A percentile compares a stretch with the other conserved stretches of the same genome.
These are phyloP conservation scores for Excoecaria cochinchinensis DNA, from an alignment of 345 rosid genomes.

Conservation along the genomic window DNA sequence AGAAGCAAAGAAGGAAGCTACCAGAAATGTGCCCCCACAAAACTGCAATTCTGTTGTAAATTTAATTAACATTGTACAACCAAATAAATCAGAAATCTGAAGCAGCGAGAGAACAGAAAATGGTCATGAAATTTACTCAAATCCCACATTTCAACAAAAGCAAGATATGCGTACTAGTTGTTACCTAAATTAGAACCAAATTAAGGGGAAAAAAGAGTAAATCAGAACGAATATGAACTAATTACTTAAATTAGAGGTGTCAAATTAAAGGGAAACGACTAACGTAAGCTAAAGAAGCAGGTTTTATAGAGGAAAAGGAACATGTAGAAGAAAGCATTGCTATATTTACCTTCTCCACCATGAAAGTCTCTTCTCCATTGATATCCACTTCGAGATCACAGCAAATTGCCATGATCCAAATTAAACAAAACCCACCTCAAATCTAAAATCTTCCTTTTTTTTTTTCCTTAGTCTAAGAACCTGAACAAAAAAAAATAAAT, in stretches of 20 bases:
- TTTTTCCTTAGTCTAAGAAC: not conserved
- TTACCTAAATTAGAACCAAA: conserved; percentile 6
- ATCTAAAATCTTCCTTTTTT: conserved; percentile 24
- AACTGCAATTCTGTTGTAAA: conserved; percentile 31
- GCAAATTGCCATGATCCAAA: conserved; percentile 56
- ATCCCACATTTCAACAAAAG: conserved; percentile 6
- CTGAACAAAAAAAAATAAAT: not conserved
- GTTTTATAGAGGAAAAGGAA: not conserved
- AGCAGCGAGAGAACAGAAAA: not conserved
- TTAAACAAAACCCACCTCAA: conserved; percentile 15
- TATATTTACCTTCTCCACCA: conserved; percentile 70
- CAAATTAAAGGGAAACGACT: not conserved
- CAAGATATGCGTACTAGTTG: not conserved
- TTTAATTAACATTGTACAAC: conserved; percentile 28
- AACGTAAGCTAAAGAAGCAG: not conserved
- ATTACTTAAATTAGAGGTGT: not conserved
- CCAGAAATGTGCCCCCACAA: conserved; percentile 36
- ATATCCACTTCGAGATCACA: conserved; percentile 93
- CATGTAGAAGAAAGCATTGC: not conserved
- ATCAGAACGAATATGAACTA: not conserved
- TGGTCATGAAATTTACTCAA: conserved; percentile 15
- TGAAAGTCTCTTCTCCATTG: conserved; percentile 83
- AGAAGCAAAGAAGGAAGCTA: conserved; percentile 27
- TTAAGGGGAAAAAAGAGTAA: not conserved
- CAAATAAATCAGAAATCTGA: conserved; percentile 6